A percentile compares a stretch with the other conserved stretches of the same genome.
phyloP scores from a whole-genome alignment of 441 rosid genomes.

The Kokia cookei region DNA sequence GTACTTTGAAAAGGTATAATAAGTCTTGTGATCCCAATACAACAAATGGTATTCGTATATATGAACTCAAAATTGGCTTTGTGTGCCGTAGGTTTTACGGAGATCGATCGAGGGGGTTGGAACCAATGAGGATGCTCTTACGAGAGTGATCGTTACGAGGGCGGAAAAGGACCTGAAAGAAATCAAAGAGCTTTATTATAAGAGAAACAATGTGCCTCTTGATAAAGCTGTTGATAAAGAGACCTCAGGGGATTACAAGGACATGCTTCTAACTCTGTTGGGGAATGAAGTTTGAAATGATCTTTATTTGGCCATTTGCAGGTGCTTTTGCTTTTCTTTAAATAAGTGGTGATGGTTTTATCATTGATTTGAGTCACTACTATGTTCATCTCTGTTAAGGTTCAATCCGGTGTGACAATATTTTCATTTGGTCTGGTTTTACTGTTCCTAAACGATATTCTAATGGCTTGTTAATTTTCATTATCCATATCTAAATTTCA shows the following conservation, averaged over 20 bases:
- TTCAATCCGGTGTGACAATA: not conserved
- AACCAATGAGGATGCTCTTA: conserved; percentile 55
- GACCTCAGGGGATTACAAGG: conserved; percentile 48
- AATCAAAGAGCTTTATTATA: conserved; percentile 52
- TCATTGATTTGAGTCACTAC: conserved; percentile 1
- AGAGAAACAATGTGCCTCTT: conserved; percentile 49
- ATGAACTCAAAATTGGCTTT: not conserved
- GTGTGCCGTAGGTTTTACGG: conserved; percentile 19
- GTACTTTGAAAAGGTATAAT: conserved; percentile 47
- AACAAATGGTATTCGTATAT: not conserved
- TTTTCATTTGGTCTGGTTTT: not conserved
- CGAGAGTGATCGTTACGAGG: conserved; percentile 49
- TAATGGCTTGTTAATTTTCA: not conserved
- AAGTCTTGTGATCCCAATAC: not conserved
- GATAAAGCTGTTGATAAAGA: conserved; percentile 47
- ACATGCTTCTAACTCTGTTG: conserved; percentile 46
- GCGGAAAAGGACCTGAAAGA: conserved; percentile 53
- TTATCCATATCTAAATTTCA: too few species aligned
- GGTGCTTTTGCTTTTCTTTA: not conserved
- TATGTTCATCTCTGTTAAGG: not conserved
- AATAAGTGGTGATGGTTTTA: not conserved
- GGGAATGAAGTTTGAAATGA: conserved; percentile 33
- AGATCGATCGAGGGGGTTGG: conserved; percentile 35
- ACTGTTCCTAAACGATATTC: not conserved
- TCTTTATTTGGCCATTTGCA: not conserved